A percentile compares a stretch with the other conserved stretches of the same genome.
Conservation (phyloP, 495 filamentous ascomycete species). For the Penicillium maclennaniae region DNA sequence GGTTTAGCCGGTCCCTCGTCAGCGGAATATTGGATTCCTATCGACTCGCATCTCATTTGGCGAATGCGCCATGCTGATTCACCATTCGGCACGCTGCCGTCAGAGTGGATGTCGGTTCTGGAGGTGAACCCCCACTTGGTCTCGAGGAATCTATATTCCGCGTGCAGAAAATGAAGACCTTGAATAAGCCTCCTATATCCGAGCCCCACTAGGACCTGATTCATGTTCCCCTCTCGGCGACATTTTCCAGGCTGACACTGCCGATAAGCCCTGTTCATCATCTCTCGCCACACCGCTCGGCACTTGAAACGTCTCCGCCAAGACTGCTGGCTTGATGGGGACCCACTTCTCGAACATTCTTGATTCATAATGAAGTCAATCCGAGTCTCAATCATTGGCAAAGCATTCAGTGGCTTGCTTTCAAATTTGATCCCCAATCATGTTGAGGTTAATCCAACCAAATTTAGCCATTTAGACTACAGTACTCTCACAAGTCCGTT, state of each 20-base stretch:
- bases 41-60: background rate
- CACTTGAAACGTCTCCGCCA: background rate
- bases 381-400: too few species aligned
- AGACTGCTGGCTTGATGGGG: too few species aligned
- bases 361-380: too few species aligned
- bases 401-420: too few species aligned
- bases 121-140: background rate
- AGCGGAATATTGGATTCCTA: constrained; percentile 22
- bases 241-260: background rate
- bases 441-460: too few species aligned
- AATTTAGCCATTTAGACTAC: too few species aligned
- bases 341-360: too few species aligned
- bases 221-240: constrained; percentile 3
- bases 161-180: background rate
- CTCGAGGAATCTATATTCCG: constrained; percentile 14
- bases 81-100: background rate
- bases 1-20: constrained; percentile 13
- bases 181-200: constrained; percentile 3
- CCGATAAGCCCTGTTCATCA: background rate
- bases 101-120: background rate
- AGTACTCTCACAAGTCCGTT: too few species aligned
- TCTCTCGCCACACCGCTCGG: background rate
- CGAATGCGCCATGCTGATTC: background rate
- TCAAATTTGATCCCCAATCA: too few species aligned
- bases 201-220: background rate